Evolutionary conservation across 148 eudicot genomes (phyloP), one percentile per base, ranked within the genome.

Genomic region (Beta vulgaris): DNA sequence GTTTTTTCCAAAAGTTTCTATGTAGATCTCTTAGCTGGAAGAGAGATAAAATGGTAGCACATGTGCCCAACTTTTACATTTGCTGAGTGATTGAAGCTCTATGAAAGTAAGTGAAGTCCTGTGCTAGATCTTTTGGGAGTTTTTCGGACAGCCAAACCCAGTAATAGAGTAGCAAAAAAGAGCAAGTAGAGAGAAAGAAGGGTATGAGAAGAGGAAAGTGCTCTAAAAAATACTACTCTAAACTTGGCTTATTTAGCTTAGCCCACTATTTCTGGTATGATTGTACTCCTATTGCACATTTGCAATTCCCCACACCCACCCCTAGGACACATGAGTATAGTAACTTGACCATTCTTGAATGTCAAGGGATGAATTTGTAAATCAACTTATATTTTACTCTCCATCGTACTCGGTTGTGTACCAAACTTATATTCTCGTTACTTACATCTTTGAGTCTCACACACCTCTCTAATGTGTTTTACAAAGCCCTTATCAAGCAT

Each of bases 1-100:
- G 19, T 40, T 51, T 34, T 44, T 6, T n/a, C 53, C 29, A 49
- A 23, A 48, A 49, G 46, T 16, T 42, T 35, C 23, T 23, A 63
- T 18, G 31, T 42, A 76, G 78, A 76, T 76, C 78, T 76, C 73
- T 53, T 12, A 61, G 55, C 14, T 73, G 64, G 70, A 23, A 44
- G 23, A 43, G 48, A 75, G 44, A 18, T 4, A 14, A 64, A 59
- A 61, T 49, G 71, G 42, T 35, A 64, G 61, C 43, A 34, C 32
- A 51, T 36, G 53, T 48, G n/a, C 3, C 46, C 62, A 57, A 74
- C 35, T 66, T 65, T 74, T 26, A 32, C 12, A 21, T 53, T 65
- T 43, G 54, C 55, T 75, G 63, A 75, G 65, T 75, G 63, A 75
- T 66, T 75, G 78, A 75, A 73, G 69, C 37, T 61, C 37, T 31